Base-by-base conservation (phyloP, 2,329 filamentous ascomycete genomes). In the Mariannaea sp. region DNA sequence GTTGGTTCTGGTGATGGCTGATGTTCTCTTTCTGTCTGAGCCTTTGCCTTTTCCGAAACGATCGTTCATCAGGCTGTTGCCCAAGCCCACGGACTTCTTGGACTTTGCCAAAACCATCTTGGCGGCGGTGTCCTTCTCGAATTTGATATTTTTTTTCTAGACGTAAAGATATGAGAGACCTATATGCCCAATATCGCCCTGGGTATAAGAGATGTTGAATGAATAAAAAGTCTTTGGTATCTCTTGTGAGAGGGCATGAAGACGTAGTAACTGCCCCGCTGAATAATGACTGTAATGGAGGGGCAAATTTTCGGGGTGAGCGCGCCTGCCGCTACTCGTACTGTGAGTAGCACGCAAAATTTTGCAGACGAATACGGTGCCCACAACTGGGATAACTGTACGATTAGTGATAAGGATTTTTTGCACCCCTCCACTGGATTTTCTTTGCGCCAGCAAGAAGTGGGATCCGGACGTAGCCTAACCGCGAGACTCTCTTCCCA, bases 11-110 rank as follows among this genome's bases (percentile, higher is more conserved):
- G 79, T 81, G 55, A 84, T 78, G 43, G 75, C 78, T 1, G 73
- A 71, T 5, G 70, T 83, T 70, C 88, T 89, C 75, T 91, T 93
- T 71, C 92, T 87, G 72, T 92, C 89, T 45, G 81, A 71, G 61
- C 91, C 90, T 74, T 95, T 97, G 68, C 90, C 90, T 76, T 94
- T 96, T 69, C 92, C 91, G 74, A 97, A 97, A 53, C 93, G 89
- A 77, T 97, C 94, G 72, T 97, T 97, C 94, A 99, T 99, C 71
- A 99, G 84, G 77, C 89, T 86, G 78, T 97, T 97, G 72, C 94
- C 94, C 77, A 99, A 86, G 72, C 94, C 94, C 68, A 97, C 91
- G 67, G 86, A 83, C 75, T 92, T 96, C 75, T 97, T 97, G 62
- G 92, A 96, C 78, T 97, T 99, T 74, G 94, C 86, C 67, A 79